A percentile compares a stretch with the other conserved stretches of the same genome.
Conservation (phyloP, 2,329 filamentous ascomycete species). For the Myriosclerotinia duriaeana region DNA sequence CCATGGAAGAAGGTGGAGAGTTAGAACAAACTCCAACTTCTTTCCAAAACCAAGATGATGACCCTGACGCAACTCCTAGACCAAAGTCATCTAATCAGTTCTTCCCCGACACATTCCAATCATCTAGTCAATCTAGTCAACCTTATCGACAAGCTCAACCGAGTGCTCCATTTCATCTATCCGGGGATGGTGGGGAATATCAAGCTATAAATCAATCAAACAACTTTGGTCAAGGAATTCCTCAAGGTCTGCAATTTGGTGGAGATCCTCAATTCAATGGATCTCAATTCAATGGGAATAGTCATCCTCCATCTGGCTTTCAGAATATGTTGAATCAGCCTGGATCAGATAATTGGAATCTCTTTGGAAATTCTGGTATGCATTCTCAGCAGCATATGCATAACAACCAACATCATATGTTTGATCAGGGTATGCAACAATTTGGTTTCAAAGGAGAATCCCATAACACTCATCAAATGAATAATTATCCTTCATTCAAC, state of each 20-base stretch:
- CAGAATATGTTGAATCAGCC: neutral
- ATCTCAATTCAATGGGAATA: neutral
- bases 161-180: neutral
- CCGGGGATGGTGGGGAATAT: neutral
- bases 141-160: neutral
- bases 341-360: neutral
- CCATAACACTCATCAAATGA: neutral
- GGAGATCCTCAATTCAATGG: constrained; percentile 3
- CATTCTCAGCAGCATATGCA: too few species aligned
- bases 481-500: neutral
- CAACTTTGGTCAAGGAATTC: neutral
- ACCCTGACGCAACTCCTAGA: constrained; percentile 10
- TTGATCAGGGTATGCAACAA: neutral
- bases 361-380: neutral
- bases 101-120: neutral
- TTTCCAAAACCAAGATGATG: neutral
- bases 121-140: neutral
- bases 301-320: neutral
- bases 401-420: neutral
- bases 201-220: neutral
- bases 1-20: constrained; percentile 3
- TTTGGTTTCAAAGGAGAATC: neutral
- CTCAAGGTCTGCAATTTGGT: neutral
- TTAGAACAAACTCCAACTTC: neutral
- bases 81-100: neutral